Evolutionary conservation across 176 grass and related monocot species (phyloP), one percentile per base, ranked within the genome.

Genomic region (Cenchrus fungigraminus): DNA sequence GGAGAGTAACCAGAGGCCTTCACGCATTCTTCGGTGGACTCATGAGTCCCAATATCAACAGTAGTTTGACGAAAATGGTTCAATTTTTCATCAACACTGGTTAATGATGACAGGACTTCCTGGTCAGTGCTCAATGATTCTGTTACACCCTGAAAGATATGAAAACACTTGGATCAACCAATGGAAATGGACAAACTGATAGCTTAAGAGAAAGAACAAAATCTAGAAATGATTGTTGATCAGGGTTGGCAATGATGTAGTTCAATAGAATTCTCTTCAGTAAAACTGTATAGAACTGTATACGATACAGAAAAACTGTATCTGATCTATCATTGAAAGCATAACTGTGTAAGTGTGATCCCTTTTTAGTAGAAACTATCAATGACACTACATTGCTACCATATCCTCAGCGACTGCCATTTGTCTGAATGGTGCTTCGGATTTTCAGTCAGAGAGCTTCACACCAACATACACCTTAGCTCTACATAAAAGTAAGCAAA

Each of bases 91-190:
- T 75, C 31, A 5, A 69, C 53, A 56, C 76, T 46, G 29, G 80
- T 40, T 76, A 84, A 84, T 3, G 50, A 42, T 75, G 89, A 87
- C 85, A 75, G 84, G 28, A 80, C 62, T 80, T 87, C 81, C 85
- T 80, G 80, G 45, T 76, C 9, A 2, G 34, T 76, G 7, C 70
- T 56, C 43, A 63, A 70, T 64, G 85, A 84, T 69, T 87, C 75
- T 29, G 54, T 57, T 42, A 70, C 1, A 70, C 61, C 76, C 80
- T 91, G 74, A 68, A 68, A 73, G 9, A 59, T 15, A 68, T 0
- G 58, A 63, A 59, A 72, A 63, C 0, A 78, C 31, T 56, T 17
- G 14, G 12, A 84, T 60, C 16, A 60, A 79, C 44, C 22, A 63
- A 78, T 14, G 9, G 65, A 78, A 40, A 51, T 61, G 25, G 25